phyloP scores from a whole-genome alignment of 331 rosid genomes.

The Cydonia oblonga region DNA sequence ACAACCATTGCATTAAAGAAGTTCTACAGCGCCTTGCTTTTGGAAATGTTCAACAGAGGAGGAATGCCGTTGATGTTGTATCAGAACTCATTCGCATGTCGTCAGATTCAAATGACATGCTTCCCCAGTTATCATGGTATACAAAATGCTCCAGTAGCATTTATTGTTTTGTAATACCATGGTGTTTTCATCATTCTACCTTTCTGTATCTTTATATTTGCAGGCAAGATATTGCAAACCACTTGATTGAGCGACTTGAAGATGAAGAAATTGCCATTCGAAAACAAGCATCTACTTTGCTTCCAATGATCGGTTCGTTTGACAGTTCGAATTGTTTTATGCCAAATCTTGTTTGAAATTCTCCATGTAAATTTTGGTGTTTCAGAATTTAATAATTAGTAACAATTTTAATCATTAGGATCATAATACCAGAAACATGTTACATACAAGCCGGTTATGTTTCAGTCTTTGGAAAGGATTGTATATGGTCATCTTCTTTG shows the following conservation, averaged over 20 bases:
- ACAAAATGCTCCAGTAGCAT: constrained; percentile 6
- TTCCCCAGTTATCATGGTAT: constrained; percentile 49
- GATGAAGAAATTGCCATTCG: constrained; percentile 57
- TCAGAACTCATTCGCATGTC: constrained; percentile 48
- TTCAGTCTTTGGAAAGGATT: background rate
- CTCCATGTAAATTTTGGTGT: background rate
- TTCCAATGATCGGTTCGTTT: constrained; percentile 59
- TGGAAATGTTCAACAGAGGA: constrained; percentile 52
- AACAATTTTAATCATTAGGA: background rate
- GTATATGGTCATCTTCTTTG: background rate
- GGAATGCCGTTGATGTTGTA: constrained; percentile 75
- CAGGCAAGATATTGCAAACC: constrained; percentile 63
- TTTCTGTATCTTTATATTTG: constrained; percentile 6
- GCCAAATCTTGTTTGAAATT: background rate
- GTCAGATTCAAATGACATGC: constrained; percentile 26
- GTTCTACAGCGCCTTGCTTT: constrained; percentile 56
- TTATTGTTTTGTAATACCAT: background rate
- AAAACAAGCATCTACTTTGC: constrained; percentile 57
- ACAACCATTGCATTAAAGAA: constrained; percentile 50
- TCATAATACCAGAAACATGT: background rate
- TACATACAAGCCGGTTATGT: background rate
- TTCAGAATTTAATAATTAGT: background rate
- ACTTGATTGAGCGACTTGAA: constrained; percentile 57
- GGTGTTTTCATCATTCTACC: constrained; percentile 4
- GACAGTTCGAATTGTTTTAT: background rate